Evolutionary conservation across 2,329 filamentous ascomycete genomes (phyloP).

Genomic region (Fusarium abutilonis): DNA sequence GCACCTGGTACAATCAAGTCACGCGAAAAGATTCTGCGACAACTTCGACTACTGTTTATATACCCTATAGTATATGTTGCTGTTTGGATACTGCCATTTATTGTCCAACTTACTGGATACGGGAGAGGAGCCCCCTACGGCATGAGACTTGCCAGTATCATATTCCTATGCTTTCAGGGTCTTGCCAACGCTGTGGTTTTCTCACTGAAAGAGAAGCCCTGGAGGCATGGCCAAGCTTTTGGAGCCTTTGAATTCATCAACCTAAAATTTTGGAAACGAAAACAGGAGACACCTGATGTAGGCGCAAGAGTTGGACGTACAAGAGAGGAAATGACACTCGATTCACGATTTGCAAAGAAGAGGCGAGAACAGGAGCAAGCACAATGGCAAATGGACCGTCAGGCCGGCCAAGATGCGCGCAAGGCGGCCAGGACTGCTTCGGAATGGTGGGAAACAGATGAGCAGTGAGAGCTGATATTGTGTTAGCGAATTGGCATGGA

Average conservation of each 20-base stretch:
- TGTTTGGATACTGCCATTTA: slow-evolving; percentile 78
- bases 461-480: slow-evolving; percentile 3
- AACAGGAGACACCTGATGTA: slow-evolving; percentile 11
- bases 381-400: slow-evolving; percentile 46
- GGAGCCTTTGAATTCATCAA: slow-evolving; percentile 26
- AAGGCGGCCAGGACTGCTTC: slow-evolving; percentile 24
- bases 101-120: slow-evolving; percentile 64
- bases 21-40: slow-evolving; percentile 69
- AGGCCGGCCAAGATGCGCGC: slow-evolving; percentile 2
- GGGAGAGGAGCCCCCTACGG: slow-evolving; percentile 60
- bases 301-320: slow-evolving; percentile 54
- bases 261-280: slow-evolving; percentile 25
- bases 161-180: slow-evolving; percentile 72
- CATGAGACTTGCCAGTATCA: slow-evolving; percentile 63
- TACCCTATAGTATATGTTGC: slow-evolving; percentile 78
- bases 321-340: slow-evolving; percentile 62
- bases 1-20: slow-evolving; percentile 49
- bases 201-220: slow-evolving; percentile 74
- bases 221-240: slow-evolving; percentile 53
- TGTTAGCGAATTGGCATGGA: background rate
- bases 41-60: slow-evolving; percentile 77
- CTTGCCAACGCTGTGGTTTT: slow-evolving; percentile 75
- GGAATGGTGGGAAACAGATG: slow-evolving; percentile 48
- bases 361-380: slow-evolving; percentile 60
- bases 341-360: slow-evolving; percentile 59